These are phyloP conservation scores for Pyricularia grisea DNA, from an alignment of 2,329 filamentous ascomycete genomes.

Conservation along the genomic window DNA sequence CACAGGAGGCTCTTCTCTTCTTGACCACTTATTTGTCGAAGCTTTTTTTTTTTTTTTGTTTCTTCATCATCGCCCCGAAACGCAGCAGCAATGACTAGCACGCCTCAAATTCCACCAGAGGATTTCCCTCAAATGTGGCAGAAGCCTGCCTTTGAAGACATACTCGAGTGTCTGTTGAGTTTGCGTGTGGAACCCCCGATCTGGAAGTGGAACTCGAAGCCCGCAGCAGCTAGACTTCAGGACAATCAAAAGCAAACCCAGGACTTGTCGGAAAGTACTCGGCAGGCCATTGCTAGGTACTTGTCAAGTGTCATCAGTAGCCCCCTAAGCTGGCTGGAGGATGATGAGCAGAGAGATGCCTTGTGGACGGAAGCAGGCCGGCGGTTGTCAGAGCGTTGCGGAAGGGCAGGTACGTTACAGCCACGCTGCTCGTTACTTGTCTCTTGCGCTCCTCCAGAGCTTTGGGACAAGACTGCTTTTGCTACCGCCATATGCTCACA, in stretches of 20 bases:
- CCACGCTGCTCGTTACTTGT: neutral
- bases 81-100: neutral
- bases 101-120: slow-evolving; percentile 17
- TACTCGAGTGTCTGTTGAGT: slow-evolving; percentile 56
- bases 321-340: slow-evolving; percentile 56
- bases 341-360: slow-evolving; percentile 55
- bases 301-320: slow-evolving; percentile 61
- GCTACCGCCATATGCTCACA: slow-evolving; percentile 6
- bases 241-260: neutral
- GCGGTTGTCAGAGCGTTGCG: slow-evolving; percentile 77
- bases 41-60: neutral
- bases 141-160: slow-evolving; percentile 54
- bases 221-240: neutral
- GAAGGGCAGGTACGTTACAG: slow-evolving; percentile 49
- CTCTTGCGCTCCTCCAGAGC: neutral
- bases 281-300: slow-evolving; percentile 51
- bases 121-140: slow-evolving; percentile 80
- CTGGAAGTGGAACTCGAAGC: slow-evolving; percentile 41
- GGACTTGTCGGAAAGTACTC: slow-evolving; percentile 9
- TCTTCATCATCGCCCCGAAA: neutral
- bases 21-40: neutral
- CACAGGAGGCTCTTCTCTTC: neutral
- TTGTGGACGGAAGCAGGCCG: slow-evolving; percentile 74
- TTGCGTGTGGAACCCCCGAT: slow-evolving; percentile 59
- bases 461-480: neutral